Conservation (phyloP, 148 eudicot genomes). For the Drosera capensis region DNA sequence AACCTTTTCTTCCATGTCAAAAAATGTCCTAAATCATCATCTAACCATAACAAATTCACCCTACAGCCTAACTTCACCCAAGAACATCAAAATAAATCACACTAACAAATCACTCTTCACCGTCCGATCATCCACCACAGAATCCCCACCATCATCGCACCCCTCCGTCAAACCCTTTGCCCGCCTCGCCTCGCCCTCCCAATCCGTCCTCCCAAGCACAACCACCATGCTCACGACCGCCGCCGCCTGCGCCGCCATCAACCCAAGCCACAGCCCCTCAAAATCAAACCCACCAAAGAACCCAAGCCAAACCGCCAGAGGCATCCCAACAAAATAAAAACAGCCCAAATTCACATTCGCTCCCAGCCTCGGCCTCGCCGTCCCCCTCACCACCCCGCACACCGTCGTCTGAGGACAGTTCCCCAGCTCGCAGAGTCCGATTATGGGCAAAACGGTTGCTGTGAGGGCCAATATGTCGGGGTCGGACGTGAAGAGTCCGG, state of each 20-base stretch:
- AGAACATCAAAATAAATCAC: neutral
- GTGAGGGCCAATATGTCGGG: constrained; percentile 15
- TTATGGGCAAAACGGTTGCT: constrained; percentile 24
- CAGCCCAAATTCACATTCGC: constrained; percentile 23
- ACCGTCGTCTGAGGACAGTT: constrained; percentile 35
- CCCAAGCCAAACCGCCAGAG: constrained; percentile 19
- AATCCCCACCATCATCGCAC: constrained; percentile 1
- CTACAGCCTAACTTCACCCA: no score
- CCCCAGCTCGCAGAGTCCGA: constrained; percentile 38
- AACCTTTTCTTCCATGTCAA: no score
- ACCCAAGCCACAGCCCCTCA: constrained; percentile 36
- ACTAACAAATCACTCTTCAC: neutral
- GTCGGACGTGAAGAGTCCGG: constrained; percentile 20
- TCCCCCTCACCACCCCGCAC: constrained; percentile 28
- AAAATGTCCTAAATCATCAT: no score
- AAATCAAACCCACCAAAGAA: constrained; percentile 23
- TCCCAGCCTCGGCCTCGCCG: constrained; percentile 23
- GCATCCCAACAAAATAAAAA: constrained; percentile 39
- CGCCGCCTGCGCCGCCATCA: constrained; percentile 34
- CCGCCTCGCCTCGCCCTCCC: constrained; percentile 33
- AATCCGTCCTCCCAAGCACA: constrained; percentile 25
- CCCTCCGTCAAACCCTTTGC: constrained; percentile 22
- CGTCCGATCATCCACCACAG: constrained; percentile 1
- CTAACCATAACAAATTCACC: no score
- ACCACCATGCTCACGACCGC: constrained; percentile 29